phyloP scores from a whole-genome alignment of 73 alveolate species.

The Symbiodinium pilosum region DNA sequence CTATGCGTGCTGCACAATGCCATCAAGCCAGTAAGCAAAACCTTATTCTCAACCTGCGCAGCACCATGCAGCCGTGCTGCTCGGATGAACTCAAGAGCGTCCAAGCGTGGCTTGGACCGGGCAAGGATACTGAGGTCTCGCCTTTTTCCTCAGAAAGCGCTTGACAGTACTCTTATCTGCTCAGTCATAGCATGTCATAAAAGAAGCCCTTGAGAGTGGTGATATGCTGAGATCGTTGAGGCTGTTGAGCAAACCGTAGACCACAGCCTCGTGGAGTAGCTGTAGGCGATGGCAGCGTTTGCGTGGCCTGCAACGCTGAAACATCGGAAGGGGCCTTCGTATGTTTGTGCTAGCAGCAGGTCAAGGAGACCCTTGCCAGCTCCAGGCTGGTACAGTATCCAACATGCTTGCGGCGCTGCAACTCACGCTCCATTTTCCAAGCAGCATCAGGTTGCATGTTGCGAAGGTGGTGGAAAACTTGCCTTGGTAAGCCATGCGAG shows the following conservation, averaged over 20 bases:
- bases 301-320: not conserved
- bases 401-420: too few species aligned
- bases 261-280: not conserved
- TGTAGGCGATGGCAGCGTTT: not conserved
- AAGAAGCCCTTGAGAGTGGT: not conserved
- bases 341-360: not conserved
- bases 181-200: not conserved
- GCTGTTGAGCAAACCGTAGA: not conserved
- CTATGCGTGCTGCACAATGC: too few species aligned
- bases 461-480: constrained; percentile 18
- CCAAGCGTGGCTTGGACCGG: constrained; percentile 24
- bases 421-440: not conserved
- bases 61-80: not conserved
- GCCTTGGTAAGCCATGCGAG: not conserved
- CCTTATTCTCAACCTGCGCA: too few species aligned
- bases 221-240: too few species aligned
- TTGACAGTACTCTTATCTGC: not conserved
- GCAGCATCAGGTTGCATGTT: not conserved
- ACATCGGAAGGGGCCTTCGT: not conserved
- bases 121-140: constrained; percentile 18
- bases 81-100: constrained; percentile 51
- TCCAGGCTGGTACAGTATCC: too few species aligned
- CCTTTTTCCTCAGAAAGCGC: not conserved
- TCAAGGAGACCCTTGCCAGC: too few species aligned
- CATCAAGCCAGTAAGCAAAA: too few species aligned